Base-by-base conservation (phyloP, 345 rosid species). In the Viola odorata region DNA sequence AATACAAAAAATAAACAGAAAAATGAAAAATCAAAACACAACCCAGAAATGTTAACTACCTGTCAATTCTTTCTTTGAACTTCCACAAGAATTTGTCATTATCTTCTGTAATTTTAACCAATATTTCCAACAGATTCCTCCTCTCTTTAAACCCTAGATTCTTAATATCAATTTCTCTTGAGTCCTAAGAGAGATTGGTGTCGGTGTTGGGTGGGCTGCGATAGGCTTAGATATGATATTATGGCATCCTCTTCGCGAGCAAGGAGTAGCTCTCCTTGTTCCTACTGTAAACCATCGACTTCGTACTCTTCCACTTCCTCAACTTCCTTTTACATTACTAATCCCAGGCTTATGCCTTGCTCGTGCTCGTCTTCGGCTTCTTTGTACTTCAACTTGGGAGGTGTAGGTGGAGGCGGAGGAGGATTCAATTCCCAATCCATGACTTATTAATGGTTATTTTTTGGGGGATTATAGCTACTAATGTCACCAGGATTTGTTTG, bases 191-290 rank as follows among this genome's bases (percentile, higher is more conserved):
- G n/a, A n/a, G n/a, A n/a, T n/a, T n/a, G n/a, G n/a, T n/a, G n/a
- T n/a, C n/a, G n/a, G n/a, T n/a, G n/a, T n/a, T n/a, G n/a, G n/a
- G n/a, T n/a, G n/a, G n/a, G n/a, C n/a, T n/a, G n/a, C n/a, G n/a
- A n/a, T n/a, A n/a, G n/a, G n/a, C n/a, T n/a, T n/a, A n/a, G n/a
- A n/a, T n/a, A n/a, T n/a, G n/a, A n/a, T n/a, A n/a, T n/a, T 13
- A 81, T 88, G 91, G 85, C 96, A 49, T 88, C 95, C 11, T 88
- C 94, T 44, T 91, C 96, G 1, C 83, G 86, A 65, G 85, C 88
- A n/a, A 74, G 97, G 38, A 88, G 96, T 78, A 84, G 85, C 70
- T 91, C 98, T 12, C 96, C 98, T 3, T 84, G 88, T 73, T 88
- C 92, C 12, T 48, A 84, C 63, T 78, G 84, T 55, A 86, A 90